phyloP scores from a whole-genome alignment of 2,329 filamentous ascomycete genomes.

The Fusarium anguioides region DNA sequence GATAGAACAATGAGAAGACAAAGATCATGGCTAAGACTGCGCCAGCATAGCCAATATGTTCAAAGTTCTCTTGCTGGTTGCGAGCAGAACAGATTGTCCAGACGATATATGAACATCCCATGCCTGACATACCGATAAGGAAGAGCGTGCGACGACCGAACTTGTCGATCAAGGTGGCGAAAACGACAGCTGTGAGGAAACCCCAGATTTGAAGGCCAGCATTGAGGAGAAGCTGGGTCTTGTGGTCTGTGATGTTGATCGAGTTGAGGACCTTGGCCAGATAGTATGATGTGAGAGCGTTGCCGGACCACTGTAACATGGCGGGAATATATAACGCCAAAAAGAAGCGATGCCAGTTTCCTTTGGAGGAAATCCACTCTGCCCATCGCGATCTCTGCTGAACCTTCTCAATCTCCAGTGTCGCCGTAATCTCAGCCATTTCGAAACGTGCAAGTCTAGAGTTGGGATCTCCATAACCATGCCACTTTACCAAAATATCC shows the following conservation, averaged over 20 bases:
- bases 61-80: slow-evolving; percentile 45
- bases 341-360: slow-evolving; percentile 49
- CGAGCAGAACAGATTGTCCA: slow-evolving; percentile 56
- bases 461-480: slow-evolving; percentile 34
- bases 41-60: slow-evolving; percentile 50
- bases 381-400: slow-evolving; percentile 39
- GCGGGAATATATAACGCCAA: slow-evolving; percentile 47
- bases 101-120: slow-evolving; percentile 51
- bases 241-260: slow-evolving; percentile 51
- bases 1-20: slow-evolving; percentile 40
- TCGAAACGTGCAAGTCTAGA: slow-evolving; percentile 30
- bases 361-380: slow-evolving; percentile 37
- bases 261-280: slow-evolving; percentile 54
- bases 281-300: slow-evolving; percentile 52
- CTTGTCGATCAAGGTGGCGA: slow-evolving; percentile 54
- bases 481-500: slow-evolving; percentile 39
- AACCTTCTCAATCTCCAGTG: slow-evolving; percentile 41
- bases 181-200: slow-evolving; percentile 48
- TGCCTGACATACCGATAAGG: slow-evolving; percentile 50
- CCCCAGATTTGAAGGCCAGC: slow-evolving; percentile 50
- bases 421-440: slow-evolving; percentile 40
- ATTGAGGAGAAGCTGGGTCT: slow-evolving; percentile 50
- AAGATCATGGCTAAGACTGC: slow-evolving; percentile 56
- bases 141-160: slow-evolving; percentile 57
- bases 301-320: slow-evolving; percentile 47